Percentiles rank a stretch among this genome's conserved stretches.
phyloP scores from a whole-genome alignment of 2,329 filamentous ascomycete species.

The Neocucurbitaria cava region DNA sequence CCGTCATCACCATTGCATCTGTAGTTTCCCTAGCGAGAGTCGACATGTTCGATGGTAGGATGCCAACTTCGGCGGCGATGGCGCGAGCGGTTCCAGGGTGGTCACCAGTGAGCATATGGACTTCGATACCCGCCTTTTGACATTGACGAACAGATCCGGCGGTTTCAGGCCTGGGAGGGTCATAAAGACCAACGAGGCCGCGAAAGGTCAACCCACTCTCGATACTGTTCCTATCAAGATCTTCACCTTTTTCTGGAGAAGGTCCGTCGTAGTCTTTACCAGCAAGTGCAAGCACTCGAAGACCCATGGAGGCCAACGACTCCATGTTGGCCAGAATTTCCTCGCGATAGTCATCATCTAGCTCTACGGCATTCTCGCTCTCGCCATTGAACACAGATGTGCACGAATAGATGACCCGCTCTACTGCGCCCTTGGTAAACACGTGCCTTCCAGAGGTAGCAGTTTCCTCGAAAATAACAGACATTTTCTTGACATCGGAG shows the following conservation, averaged over 20 bases:
- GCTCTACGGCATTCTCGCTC: conserved; percentile 38
- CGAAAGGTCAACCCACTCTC: conserved; percentile 74
- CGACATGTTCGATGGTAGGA: conserved; percentile 52
- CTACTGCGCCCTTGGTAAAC: conserved; percentile 72
- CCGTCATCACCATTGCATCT: conserved; percentile 41
- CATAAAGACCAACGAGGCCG: conserved; percentile 82
- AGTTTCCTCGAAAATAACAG: conserved; percentile 64
- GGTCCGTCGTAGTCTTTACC: conserved; percentile 52
- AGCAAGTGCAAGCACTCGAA: conserved; percentile 73
- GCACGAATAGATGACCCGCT: conserved; percentile 59
- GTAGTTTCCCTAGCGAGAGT: conserved; percentile 40
- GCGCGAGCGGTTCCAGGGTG: conserved; percentile 55
- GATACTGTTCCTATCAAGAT: conserved; percentile 64
- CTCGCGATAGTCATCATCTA: conserved; percentile 62
- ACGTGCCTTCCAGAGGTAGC: conserved; percentile 53
- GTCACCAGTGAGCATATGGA: conserved; percentile 58
- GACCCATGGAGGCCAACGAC: conserved; percentile 67
- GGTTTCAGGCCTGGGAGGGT: conserved; percentile 82
- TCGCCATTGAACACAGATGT: conserved; percentile 66
- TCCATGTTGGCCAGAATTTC: conserved; percentile 73
- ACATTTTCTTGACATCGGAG: conserved; percentile 77
- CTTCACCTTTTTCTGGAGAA: conserved; percentile 51
- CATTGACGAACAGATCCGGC: conserved; percentile 57
- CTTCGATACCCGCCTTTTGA: conserved; percentile 47
- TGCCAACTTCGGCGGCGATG: conserved; percentile 54